Base-by-base conservation (phyloP, 2,329 filamentous ascomycete species). In the Scytalidium lignicola region DNA sequence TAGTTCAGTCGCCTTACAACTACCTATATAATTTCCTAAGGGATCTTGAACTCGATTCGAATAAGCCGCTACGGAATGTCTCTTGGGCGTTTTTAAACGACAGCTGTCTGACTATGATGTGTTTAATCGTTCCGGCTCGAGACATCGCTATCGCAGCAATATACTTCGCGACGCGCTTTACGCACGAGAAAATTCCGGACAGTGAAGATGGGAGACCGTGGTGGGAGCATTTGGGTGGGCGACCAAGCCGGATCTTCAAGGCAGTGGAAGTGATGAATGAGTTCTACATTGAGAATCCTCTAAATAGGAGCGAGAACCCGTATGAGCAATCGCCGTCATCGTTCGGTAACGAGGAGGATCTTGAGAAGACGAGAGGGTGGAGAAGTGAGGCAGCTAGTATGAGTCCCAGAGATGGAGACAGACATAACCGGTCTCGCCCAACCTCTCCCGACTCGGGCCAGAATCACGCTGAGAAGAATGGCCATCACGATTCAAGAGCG, bases 51-150 rank as follows among this genome's bases (percentile, higher is more conserved):
- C 75, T 90, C 19, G 82, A 88, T 51, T 84, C 92, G 61, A 88
- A 95, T 69, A 92, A 92, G 68, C 73, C 78, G 48, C 71, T 97
- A 23, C 82, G 92, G 48, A 91, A 96, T 67, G 83, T 88, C 0
- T 87, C 90, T 1, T 97, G 93, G 90, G 86, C 90, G 0, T 97
- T 96, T 62, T 82, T 95, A 55, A 96, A 95, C 64, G 93, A 99
- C 68, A 87, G 86, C 18, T 88, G 84, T 56, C 81, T 92, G 52
- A 97, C 92, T 1, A 81, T 85, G 39, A 75, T 97, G 44, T 95
- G 91, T 51, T 77, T 99, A 2, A 75, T 95, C 23, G 86, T 91
- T 66, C 82, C 83, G 18, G 82, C 90, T 15, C 80, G 83, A 39
- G 88, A 90, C 37, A 88, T 97, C 47, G 90, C 92, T 15, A 86